Evolutionary conservation across 1,139 yeast species (phyloP), one percentile per base, ranked within the genome.

Genomic region (Taphrina communis): DNA sequence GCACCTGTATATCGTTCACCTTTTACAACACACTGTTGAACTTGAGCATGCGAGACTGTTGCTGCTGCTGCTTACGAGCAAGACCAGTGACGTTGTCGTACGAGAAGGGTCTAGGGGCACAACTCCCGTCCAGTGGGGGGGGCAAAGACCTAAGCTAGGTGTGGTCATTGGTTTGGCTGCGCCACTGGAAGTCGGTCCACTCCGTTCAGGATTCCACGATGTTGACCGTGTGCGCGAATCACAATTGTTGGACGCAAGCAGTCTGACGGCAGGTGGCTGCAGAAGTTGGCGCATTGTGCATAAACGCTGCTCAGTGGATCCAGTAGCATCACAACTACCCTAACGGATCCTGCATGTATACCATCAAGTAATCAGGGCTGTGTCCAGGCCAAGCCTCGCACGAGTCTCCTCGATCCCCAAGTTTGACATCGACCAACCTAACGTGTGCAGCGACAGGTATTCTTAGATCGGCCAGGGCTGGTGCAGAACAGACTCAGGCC

Each of bases 291-390:
- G 48, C 19, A 44, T n/a, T 44, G 48, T n/a, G 48, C 48, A 44
- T 44, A n/a, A 39, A 44, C 17, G 48, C 8, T 7, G 48, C 48
- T 12, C 17, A 11, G 48, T 12, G 19, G 48, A n/a, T 44, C 48
- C 48, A 44, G 48, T 44, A 44, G n/a, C 53, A 50, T 50, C 53
- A 50, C 36, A 50, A 50, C 11, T 50, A 50, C n/a, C 9, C 8
- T 50, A 7, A 8, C n/a, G 31, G 53, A 50, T 11, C 12, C 53
- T 14, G 11, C 8, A n/a, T 35, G 11, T 36, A n/a, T 35, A 17
- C 36, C 53, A 50, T 50, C 36, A 50, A 50, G 53, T 50, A 50
- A 50, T 50, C 53, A 50, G 36, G 53, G 36, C 53, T 50, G 36
- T 44, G 53, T 21, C 36, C 35, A 14, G n/a, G 6, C 53, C 53